A percentile compares a stretch with the other conserved stretches of the same genome.
Evolutionary conservation across 148 eudicot species (phyloP).

Genomic region (Mesembryanthemum crystallinum): DNA sequence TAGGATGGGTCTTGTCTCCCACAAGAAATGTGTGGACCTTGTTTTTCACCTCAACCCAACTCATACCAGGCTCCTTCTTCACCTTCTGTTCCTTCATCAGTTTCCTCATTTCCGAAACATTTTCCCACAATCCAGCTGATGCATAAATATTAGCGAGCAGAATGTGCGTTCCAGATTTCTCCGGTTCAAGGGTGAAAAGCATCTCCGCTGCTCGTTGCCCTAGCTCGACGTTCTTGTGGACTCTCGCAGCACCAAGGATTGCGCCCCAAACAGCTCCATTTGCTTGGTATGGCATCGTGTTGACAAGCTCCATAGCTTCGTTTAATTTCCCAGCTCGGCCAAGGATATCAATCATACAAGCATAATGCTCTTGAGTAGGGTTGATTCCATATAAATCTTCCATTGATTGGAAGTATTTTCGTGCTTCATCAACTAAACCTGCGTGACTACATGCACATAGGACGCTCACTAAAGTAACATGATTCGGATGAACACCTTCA

Average conservation of each 20-base stretch:
- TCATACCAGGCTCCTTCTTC: constrained; percentile 78
- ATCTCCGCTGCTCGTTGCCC: constrained; percentile 58
- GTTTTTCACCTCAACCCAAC: constrained; percentile 70
- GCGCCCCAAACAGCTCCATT: constrained; percentile 72
- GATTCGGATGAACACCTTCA: constrained; percentile 51
- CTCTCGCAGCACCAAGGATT: constrained; percentile 69
- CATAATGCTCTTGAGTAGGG: constrained; percentile 64
- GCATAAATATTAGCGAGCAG: constrained; percentile 74
- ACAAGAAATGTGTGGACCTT: constrained; percentile 60
- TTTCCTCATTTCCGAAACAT: constrained; percentile 53
- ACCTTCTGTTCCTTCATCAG: constrained; percentile 55
- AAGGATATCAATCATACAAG: constrained; percentile 77
- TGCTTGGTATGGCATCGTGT: constrained; percentile 67
- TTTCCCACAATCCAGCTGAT: constrained; percentile 65
- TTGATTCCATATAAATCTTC: constrained; percentile 43
- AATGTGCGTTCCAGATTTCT: constrained; percentile 63
- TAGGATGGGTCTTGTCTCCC: constrained; percentile 58
- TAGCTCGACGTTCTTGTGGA: constrained; percentile 58
- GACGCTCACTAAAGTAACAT: constrained; percentile 66
- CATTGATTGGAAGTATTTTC: constrained; percentile 51
- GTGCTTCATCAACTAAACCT: constrained; percentile 61
- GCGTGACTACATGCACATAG: constrained; percentile 71
- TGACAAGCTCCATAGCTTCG: constrained; percentile 47
- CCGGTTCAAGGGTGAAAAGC: constrained; percentile 59
- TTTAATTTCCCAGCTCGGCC: constrained; percentile 58